Evolutionary conservation across 768 basidiomycete species (phyloP).

Genomic region (Amanita pallidorosea): DNA sequence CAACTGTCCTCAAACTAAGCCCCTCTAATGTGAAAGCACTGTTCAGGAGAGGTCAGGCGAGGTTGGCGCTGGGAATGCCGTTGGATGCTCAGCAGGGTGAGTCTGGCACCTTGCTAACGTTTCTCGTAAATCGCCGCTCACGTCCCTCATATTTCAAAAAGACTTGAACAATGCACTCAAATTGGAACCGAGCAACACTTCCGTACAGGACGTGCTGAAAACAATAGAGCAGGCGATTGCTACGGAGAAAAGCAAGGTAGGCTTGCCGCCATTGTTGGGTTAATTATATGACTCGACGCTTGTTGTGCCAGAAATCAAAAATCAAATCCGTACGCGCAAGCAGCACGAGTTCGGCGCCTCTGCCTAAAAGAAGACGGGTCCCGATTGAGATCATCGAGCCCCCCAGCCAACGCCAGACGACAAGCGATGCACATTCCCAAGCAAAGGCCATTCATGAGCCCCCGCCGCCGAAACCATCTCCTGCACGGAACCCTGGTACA

Average conservation of each 20-base stretch:
- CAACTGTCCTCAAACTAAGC: conserved; percentile 45
- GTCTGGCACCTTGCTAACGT: conserved; percentile 13
- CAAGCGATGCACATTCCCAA: neutral
- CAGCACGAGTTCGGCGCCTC: conserved; percentile 4
- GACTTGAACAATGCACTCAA: conserved; percentile 51
- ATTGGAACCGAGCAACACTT: conserved; percentile 54
- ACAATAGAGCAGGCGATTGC: conserved; percentile 33
- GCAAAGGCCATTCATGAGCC: neutral
- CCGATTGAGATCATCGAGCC: conserved; percentile 53
- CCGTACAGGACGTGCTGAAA: conserved; percentile 52
- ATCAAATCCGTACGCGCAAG: conserved; percentile 11
- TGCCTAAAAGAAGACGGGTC: conserved; percentile 42
- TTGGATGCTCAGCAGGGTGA: conserved; percentile 55
- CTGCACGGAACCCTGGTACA: neutral
- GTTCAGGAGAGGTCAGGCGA: conserved; percentile 71
- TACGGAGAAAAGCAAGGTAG: conserved; percentile 25
- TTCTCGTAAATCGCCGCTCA: neutral
- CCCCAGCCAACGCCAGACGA: neutral
- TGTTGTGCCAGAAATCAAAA: conserved; percentile 17
- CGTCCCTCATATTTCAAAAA: conserved; percentile 23
- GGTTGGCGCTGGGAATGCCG: conserved; percentile 41
- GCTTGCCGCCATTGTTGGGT: neutral
- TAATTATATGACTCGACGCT: neutral
- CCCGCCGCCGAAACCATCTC: neutral
- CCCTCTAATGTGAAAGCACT: conserved; percentile 65